Percentiles rank a stretch among this genome's conserved stretches.
These are phyloP conservation scores for Plasmodium inui DNA, from an alignment of 169 alveolate species.

Conservation along the genomic window DNA sequence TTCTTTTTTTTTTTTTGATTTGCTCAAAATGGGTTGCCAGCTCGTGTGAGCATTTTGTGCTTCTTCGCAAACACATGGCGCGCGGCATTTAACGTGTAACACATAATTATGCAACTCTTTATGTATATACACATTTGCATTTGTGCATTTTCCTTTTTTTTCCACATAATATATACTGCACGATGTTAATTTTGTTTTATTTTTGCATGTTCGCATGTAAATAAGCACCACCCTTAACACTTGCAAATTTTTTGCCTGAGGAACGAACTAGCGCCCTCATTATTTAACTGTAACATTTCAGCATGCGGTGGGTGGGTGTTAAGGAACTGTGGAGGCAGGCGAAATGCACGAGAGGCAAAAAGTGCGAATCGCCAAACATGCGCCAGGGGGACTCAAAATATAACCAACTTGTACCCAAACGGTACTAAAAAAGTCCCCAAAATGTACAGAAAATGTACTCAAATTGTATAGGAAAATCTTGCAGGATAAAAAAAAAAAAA, in stretches of 20 bases:
- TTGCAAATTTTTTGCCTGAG: background rate
- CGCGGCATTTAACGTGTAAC: background rate
- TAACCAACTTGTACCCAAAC: background rate
- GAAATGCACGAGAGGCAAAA: background rate
- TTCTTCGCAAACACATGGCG: background rate
- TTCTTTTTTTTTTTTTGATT: background rate
- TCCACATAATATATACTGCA: background rate
- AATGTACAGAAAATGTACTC: background rate
- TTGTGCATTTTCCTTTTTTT: background rate
- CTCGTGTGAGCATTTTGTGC: background rate
- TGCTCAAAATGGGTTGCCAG: constrained; percentile 5
- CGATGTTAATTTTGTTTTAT: background rate
- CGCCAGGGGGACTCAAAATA: background rate
- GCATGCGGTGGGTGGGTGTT: background rate
- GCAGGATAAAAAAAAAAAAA: background rate
- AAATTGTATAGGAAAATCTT: background rate
- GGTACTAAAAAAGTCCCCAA: no score
- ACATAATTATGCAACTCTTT: background rate
- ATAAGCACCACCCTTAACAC: background rate
- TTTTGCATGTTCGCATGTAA: background rate
- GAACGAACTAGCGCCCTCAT: background rate
- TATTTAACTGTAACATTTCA: background rate
- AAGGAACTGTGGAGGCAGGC: background rate
- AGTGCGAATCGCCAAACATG: background rate
- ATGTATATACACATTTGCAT: background rate